Conservation (phyloP, 495 filamentous ascomycete genomes). For the Aspergillus diversus region DNA sequence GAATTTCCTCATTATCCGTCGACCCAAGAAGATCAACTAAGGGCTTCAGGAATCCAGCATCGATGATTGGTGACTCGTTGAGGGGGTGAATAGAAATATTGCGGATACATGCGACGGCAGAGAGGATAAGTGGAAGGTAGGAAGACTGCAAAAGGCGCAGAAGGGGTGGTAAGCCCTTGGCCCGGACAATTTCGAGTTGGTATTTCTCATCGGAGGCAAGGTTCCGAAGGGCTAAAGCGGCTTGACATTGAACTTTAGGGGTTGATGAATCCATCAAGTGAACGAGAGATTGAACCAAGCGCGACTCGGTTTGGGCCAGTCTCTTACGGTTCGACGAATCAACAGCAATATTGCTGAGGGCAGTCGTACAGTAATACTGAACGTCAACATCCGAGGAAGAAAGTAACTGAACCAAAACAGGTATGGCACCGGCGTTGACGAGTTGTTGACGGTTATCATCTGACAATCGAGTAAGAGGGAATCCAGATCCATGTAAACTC, state of each 20-base stretch:
- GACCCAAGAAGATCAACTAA: conserved; percentile 91
- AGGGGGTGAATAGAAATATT: conserved; percentile 99
- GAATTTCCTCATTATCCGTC: conserved; percentile 97
- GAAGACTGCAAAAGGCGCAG: conserved; percentile 90
- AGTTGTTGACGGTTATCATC: conserved; percentile 98
- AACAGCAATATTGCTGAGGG: conserved; percentile 97
- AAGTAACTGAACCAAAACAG: conserved; percentile 91
- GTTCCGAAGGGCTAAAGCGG: conserved; percentile 90
- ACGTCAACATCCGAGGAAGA: conserved; percentile 93
- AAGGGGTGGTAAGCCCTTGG: conserved; percentile 80
- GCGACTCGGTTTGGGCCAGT: conserved; percentile 83
- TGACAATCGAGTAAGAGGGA: conserved; percentile 35
- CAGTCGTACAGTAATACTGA: conserved; percentile 99
- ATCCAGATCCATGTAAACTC: neutral
- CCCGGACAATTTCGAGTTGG: conserved; percentile 93
- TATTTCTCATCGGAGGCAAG: conserved; percentile 98
- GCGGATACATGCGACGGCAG: conserved; percentile 95
- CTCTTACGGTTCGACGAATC: conserved; percentile 88
- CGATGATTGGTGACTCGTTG: conserved; percentile 99
- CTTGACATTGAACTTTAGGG: conserved; percentile 97
- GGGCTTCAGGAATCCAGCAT: conserved; percentile 92
- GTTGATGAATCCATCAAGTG: conserved; percentile 96
- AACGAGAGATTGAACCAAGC: conserved; percentile 89
- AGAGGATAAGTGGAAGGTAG: conserved; percentile 93
- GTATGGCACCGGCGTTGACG: conserved; percentile 94